These are phyloP conservation scores for Danielozyma ontarioensis DNA, from an alignment of 805 yeast species.

Conservation along the genomic window DNA sequence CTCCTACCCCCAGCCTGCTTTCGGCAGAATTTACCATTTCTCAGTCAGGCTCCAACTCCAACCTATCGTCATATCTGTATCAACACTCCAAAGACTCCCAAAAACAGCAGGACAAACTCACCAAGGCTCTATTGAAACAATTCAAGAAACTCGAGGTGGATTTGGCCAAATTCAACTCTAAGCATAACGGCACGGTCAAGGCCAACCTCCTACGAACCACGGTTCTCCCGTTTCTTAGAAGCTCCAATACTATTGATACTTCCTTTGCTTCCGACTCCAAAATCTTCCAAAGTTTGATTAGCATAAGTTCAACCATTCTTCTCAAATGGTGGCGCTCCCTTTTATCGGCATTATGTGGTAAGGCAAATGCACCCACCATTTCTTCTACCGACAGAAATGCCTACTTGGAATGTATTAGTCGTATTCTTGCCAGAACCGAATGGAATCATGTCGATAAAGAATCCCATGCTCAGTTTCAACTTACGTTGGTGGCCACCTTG, in stretches of 20 bases:
- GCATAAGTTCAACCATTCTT: conserved; percentile 28
- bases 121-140: conserved; percentile 19
- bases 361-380: conserved; percentile 20
- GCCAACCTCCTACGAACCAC: conserved; percentile 45
- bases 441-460: conserved; percentile 33
- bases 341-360: conserved; percentile 13
- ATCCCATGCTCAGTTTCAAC: conserved; percentile 19
- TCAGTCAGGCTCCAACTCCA: background rate
- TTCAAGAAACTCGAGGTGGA: conserved; percentile 41
- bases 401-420: conserved; percentile 49
- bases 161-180: conserved; percentile 38
- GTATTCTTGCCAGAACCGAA: conserved; percentile 43
- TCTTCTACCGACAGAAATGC: conserved; percentile 47
- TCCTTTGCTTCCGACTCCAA: conserved; percentile 13
- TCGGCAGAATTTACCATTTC: background rate
- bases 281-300: conserved; percentile 27
- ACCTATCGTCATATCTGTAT: no score
- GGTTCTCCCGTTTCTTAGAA: conserved; percentile 25
- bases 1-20: background rate
- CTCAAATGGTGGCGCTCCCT: conserved; percentile 54
- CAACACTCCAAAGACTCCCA: no score
- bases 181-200: conserved; percentile 29
- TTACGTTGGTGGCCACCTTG: conserved; percentile 46
- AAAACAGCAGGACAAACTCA: conserved; percentile 7
- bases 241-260: conserved; percentile 15